Percentiles rank a stretch among this genome's conserved stretches.
Evolutionary conservation across 2,329 filamentous ascomycete genomes (phyloP).

Genomic region (Alternaria viburni): DNA sequence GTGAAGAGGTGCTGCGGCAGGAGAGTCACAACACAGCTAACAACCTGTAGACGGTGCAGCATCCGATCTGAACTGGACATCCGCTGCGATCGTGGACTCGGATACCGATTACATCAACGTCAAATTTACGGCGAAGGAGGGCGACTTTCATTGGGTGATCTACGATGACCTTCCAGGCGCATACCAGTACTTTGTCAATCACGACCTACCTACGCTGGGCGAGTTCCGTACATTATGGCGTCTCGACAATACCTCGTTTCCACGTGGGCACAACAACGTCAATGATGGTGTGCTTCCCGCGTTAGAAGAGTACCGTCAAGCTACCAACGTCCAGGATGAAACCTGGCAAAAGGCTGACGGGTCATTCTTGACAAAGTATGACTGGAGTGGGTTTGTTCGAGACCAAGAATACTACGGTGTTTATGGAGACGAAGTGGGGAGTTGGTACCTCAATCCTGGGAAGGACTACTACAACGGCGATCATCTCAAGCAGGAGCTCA

Average conservation of each 20-base stretch:
- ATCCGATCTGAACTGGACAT: slow-evolving; percentile 57
- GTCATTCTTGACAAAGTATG: slow-evolving; percentile 61
- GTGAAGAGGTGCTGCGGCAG: neutral
- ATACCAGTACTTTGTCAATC: slow-evolving; percentile 64
- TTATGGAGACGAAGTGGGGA: slow-evolving; percentile 57
- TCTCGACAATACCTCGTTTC: slow-evolving; percentile 57
- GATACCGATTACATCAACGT: slow-evolving; percentile 57
- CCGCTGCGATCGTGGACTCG: slow-evolving; percentile 52
- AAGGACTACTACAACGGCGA: slow-evolving; percentile 62
- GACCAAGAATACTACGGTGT: slow-evolving; percentile 58
- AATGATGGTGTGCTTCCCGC: slow-evolving; percentile 56
- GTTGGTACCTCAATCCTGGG: slow-evolving; percentile 59
- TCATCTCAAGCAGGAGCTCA: slow-evolving; percentile 61
- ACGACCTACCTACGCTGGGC: slow-evolving; percentile 55
- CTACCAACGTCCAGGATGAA: slow-evolving; percentile 61
- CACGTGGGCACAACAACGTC: slow-evolving; percentile 54
- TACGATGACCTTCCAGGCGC: slow-evolving; percentile 57
- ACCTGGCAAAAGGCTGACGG: slow-evolving; percentile 59
- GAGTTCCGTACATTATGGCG: slow-evolving; percentile 60
- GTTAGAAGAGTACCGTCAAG: slow-evolving; percentile 51
- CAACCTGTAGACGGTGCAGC: slow-evolving; percentile 53
- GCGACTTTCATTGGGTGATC: slow-evolving; percentile 62
- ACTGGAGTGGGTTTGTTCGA: slow-evolving; percentile 51
- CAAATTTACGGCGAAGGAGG: slow-evolving; percentile 55
- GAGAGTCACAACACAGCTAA: neutral